Base-by-base conservation (phyloP, 164 flowering plant genomes). In the Dillenia suffruticosa region DNA sequence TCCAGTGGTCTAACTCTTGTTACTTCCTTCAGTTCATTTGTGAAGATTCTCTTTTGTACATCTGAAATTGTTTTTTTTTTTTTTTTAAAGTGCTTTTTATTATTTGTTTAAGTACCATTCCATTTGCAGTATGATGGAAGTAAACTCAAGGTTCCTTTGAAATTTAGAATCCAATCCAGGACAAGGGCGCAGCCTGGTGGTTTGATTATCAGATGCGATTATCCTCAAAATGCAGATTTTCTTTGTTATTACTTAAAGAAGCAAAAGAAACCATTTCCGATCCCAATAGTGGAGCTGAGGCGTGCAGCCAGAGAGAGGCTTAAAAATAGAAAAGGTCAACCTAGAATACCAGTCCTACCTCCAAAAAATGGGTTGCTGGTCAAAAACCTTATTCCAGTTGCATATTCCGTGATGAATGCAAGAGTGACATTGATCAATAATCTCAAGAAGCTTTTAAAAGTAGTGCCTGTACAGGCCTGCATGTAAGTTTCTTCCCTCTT, bases 181-280 rank as follows among this genome's bases (percentile, higher is more conserved):
- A 71, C 67, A 49, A 65, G 53, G 4, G 12, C 58, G 59, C 80
- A 24, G 43, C 52, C 74, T 47, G 61, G 63, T 55, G 51, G 69
- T 3, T 59, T 71, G 57, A 71, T 73, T 44, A 62, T 86, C 43
- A 81, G 65, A 53, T 69, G 74, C 64, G 76, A 77, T 50, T 11
- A 77, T 76, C 93, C 96, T 12, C 99, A 94, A 70, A 94, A 94
- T 82, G 72, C 88, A 9, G 97, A 94, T 76, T 78, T 89, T 2
- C 97, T 96, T 61, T 78, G 78, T 47, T 76, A 82, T 59, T 83
- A 82, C 70, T 81, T 95, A 12, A 91, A 67, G 69, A 89, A 73
- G 75, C 92, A 90, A 73, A 91, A 85, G 74, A 94, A 89, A 76
- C 99, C 97, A 22, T 94, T 91, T 69, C 95, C 95, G 12, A 59